These are phyloP conservation scores for Bryum argenteum DNA, from an alignment of 225 moss, liverwort and hornwort genomes.

Conservation along the genomic window DNA sequence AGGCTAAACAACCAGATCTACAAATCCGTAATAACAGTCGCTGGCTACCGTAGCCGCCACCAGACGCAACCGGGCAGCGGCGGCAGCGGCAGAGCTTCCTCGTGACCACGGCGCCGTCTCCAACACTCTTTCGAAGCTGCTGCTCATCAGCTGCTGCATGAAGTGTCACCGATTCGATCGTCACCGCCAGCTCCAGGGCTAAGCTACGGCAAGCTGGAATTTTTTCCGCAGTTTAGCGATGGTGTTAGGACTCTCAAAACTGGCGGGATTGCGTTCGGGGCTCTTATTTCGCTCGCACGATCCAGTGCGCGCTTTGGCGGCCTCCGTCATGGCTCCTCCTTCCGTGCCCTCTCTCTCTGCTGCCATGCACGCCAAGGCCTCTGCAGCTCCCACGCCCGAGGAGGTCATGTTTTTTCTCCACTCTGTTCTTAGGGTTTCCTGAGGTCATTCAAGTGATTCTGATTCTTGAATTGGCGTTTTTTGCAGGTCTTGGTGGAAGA, in stretches of 20 bases:
- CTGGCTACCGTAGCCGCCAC: too few relatives aligned
- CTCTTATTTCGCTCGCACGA: slow-evolving; percentile 23
- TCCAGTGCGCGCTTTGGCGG: slow-evolving; percentile 44
- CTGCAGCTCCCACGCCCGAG: slow-evolving; percentile 32
- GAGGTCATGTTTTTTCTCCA: slow-evolving; percentile 32
- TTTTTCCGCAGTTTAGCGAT: slow-evolving; percentile 9
- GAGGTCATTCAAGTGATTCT: not conserved
- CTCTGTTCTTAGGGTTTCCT: slow-evolving; percentile 23
- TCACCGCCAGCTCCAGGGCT: not conserved
- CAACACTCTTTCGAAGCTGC: not conserved
- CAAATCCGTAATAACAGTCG: too few relatives aligned
- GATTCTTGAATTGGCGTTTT: slow-evolving; percentile 10
- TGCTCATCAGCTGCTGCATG: too few relatives aligned
- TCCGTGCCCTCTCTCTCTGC: slow-evolving; percentile 29
- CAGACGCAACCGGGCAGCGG: not conserved
- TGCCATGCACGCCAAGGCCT: slow-evolving; percentile 50
- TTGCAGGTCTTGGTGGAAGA: slow-evolving; percentile 85
- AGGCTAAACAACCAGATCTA: too few relatives aligned
- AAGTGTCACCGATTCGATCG: not conserved
- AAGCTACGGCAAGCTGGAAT: not conserved
- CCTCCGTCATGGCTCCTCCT: slow-evolving; percentile 36
- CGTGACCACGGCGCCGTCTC: not conserved
- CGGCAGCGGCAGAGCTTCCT: not conserved
- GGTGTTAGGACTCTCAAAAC: slow-evolving; percentile 42
- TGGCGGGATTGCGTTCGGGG: slow-evolving; percentile 41